Evolutionary conservation across 148 eudicot genomes (phyloP), one percentile per base, ranked within the genome.

Genomic region (Rheum nobile): DNA sequence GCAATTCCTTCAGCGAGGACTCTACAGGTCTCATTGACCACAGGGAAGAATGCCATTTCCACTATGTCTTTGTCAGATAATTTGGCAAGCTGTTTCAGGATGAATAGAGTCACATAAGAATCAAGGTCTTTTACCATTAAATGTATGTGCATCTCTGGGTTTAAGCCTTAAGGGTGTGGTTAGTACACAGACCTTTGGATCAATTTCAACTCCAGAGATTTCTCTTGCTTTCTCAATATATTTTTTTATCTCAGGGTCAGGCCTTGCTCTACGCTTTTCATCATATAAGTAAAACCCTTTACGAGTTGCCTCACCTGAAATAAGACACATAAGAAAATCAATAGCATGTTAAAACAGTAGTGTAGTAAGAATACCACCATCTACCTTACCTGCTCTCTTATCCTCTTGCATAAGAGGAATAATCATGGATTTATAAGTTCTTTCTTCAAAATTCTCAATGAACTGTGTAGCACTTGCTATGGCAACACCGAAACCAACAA

Each of bases 331-430:
- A 32, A 76, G 32, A 50, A 47, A 32, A 22, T 34, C 39, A 37
- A 31, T 71, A 77, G 67, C 39, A 79, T 24, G 29, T 63, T 16
- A 17, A 32, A 65, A 32, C 39, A 65, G 21, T 4, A 32, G 41
- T 13, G 34, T 32, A 31, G 41, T 65, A 34, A 73, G 65, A 35
- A 6, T 13, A 76, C 4, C 21, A 75, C 71, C 75, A 44, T 69
- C 16, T 81, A 89, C 98, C 98, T 50, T 83, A 91, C 98, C 98
- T 50, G 90, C 90, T 82, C 98, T 91, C 79, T 94, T 91, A 80
- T 91, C 98, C 86, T 94, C 96, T 82, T 88, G 93, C 97, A 94
- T 75, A 47, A 94, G 89, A 37, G 97, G 98, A 43, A 94, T 85
- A 61, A 94, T 57, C 93, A 88, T 84, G 24, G 98, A 94, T 75